Evolutionary conservation across 1,139 yeast species (phyloP), one percentile per base, ranked within the genome.

Genomic region (Taphrina populina): DNA sequence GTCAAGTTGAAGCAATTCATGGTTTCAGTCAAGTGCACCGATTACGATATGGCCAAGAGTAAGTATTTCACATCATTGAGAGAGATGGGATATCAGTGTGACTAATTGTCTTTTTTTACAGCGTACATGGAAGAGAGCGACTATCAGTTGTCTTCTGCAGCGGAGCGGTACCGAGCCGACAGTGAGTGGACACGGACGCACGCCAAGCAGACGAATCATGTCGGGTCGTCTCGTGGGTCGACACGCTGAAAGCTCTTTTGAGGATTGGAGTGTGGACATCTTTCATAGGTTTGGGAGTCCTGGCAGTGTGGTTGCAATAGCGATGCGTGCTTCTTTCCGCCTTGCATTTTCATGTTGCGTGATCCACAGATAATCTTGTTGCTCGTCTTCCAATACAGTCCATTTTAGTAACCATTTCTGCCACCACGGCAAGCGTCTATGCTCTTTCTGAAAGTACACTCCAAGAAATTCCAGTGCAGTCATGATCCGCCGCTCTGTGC

Each of bases 41-140:
- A 49, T 24, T 49, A 49, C 24, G 54, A 40, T 26, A 45, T 45
- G 52, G 52, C 52, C 23, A 33, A 45, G 23, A 45, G 52, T 45
- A 26, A 45, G 52, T 43, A 2, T 24, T n/a, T n/a, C n/a, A n/a
- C n/a, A n/a, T n/a, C n/a, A n/a, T n/a, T n/a, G n/a, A n/a, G n/a
- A n/a, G n/a, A n/a, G n/a, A n/a, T n/a, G n/a, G n/a, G n/a, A n/a
- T n/a, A n/a, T 27, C 32, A 27, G 32, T n/a, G 32, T 10, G n/a
- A n/a, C 32, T 27, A 27, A 36, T 36, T 26, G n/a, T n/a, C n/a
- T n/a, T 27, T 27, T 27, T n/a, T n/a, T 17, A 11, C n/a, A 35
- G 54, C 54, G 23, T 49, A 49, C 33, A 49, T 49, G 54, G 30
- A 21, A 7, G 54, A 49, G 11, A 39, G 54, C 17, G 46, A 39